Evolutionary conservation across 129 eudicot species (phyloP).

Genomic region (Solidago caesia): DNA sequence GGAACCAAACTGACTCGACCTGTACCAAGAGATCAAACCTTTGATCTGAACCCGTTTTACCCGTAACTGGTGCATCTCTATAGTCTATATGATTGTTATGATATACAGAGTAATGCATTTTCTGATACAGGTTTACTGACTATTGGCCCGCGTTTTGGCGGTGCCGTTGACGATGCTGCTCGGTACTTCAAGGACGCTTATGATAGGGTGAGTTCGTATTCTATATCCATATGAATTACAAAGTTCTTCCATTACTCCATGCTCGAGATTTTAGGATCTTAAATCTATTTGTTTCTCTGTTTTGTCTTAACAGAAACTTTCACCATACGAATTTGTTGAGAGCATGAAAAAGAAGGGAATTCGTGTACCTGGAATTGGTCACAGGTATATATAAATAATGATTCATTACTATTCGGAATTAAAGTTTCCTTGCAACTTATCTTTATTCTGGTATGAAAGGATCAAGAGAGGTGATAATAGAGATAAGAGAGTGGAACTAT

Average conservation of each 20-base stretch:
- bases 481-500: slow-evolving; percentile 86
- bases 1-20: background rate
- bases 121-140: slow-evolving; percentile 73
- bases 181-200: slow-evolving; percentile 93
- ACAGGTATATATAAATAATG: slow-evolving; percentile 47
- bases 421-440: background rate
- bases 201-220: slow-evolving; percentile 64
- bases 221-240: background rate
- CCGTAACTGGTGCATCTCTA: too few species aligned
- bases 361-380: slow-evolving; percentile 97
- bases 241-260: background rate
- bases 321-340: slow-evolving; percentile 90
- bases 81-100: background rate
- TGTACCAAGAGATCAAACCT: background rate
- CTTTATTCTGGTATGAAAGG: slow-evolving; percentile 34
- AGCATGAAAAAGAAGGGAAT: slow-evolving; percentile 97
- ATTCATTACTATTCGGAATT: background rate
- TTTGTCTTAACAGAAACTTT: slow-evolving; percentile 50
- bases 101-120: slow-evolving; percentile 5
- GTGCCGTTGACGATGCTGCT: slow-evolving; percentile 96
- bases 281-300: background rate
- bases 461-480: slow-evolving; percentile 95
- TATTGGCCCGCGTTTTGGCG: slow-evolving; percentile 94
- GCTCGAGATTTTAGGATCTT: background rate
- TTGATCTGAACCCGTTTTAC: background rate